phyloP scores from a whole-genome alignment of 2,329 filamentous ascomycete genomes.

The Fusarium pininemorale region DNA sequence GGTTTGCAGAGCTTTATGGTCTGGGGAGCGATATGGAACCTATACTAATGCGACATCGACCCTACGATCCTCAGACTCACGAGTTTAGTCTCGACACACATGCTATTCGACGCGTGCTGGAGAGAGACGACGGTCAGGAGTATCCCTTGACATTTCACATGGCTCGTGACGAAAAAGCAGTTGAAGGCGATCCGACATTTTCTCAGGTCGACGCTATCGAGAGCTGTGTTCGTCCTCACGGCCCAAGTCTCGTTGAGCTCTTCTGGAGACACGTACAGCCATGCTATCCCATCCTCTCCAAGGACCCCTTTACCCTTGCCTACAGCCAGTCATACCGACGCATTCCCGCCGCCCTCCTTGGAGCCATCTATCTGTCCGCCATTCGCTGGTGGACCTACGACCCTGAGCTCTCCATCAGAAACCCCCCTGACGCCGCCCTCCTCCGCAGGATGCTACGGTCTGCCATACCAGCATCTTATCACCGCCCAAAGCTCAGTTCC shows the following conservation, averaged over 20 bases:
- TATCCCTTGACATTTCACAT: constrained; percentile 48
- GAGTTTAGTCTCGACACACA: constrained; percentile 64
- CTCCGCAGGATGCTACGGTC: constrained; percentile 38
- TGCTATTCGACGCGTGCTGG: constrained; percentile 66
- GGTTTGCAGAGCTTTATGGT: constrained; percentile 47
- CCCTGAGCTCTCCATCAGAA: constrained; percentile 44
- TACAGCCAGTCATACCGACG: constrained; percentile 60
- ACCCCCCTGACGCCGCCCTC: constrained; percentile 37
- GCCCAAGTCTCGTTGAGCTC: constrained; percentile 66
- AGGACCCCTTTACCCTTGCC: constrained; percentile 62
- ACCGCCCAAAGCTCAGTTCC: constrained; percentile 44
- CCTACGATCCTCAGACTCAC: constrained; percentile 59
- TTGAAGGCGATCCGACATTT: constrained; percentile 39
- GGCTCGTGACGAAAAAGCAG: constrained; percentile 44
- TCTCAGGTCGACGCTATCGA: constrained; percentile 59
- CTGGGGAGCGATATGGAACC: constrained; percentile 49
- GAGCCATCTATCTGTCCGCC: constrained; percentile 64
- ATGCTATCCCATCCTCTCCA: constrained; percentile 62
- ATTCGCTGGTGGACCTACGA: constrained; percentile 64
- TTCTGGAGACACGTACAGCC: constrained; percentile 69
- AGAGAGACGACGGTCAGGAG: constrained; percentile 54
- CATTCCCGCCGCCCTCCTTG: constrained; percentile 62
- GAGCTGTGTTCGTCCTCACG: constrained; percentile 66
- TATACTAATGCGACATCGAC: constrained; percentile 51
- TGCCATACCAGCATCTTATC: constrained; percentile 43